These are phyloP conservation scores for Xylariaceae sp. DNA, from an alignment of 2,329 filamentous ascomycete species.

Conservation along the genomic window DNA sequence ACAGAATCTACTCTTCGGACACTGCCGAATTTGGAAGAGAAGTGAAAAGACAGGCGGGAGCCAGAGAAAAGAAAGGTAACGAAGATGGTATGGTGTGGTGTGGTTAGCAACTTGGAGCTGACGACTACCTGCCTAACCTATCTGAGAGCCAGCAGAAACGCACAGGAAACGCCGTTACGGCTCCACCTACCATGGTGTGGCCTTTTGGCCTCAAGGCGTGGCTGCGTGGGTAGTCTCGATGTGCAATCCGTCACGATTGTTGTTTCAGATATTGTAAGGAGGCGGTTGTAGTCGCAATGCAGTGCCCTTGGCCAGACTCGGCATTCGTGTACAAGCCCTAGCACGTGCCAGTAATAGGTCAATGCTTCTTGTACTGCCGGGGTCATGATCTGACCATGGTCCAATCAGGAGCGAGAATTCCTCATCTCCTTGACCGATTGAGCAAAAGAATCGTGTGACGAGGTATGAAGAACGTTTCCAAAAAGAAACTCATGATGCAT, in stretches of 20 bases:
- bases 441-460: slow-evolving; percentile 22
- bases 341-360: slow-evolving; percentile 19
- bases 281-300: not conserved
- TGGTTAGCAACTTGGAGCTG: not conserved
- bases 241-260: slow-evolving; percentile 29
- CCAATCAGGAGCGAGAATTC: slow-evolving; percentile 20
- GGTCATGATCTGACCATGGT: slow-evolving; percentile 3
- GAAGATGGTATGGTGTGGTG: slow-evolving; percentile 4
- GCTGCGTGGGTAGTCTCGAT: slow-evolving; percentile 12
- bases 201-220: slow-evolving; percentile 11
- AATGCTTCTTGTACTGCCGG: slow-evolving; percentile 9
- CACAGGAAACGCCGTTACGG: slow-evolving; percentile 26
- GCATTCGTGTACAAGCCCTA: not conserved
- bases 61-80: slow-evolving; percentile 14
- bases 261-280: slow-evolving; percentile 33
- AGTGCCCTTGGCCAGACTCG: slow-evolving; percentile 2
- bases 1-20: slow-evolving; percentile 14
- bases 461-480: not conserved
- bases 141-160: slow-evolving; percentile 30
- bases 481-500: not conserved
- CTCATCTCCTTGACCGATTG: slow-evolving; percentile 17
- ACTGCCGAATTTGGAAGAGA: slow-evolving; percentile 20
- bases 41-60: slow-evolving; percentile 13
- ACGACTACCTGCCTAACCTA: not conserved
- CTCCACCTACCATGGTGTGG: slow-evolving; percentile 21